Base-by-base conservation (phyloP, 805 yeast species). In the Komagataella populi region DNA sequence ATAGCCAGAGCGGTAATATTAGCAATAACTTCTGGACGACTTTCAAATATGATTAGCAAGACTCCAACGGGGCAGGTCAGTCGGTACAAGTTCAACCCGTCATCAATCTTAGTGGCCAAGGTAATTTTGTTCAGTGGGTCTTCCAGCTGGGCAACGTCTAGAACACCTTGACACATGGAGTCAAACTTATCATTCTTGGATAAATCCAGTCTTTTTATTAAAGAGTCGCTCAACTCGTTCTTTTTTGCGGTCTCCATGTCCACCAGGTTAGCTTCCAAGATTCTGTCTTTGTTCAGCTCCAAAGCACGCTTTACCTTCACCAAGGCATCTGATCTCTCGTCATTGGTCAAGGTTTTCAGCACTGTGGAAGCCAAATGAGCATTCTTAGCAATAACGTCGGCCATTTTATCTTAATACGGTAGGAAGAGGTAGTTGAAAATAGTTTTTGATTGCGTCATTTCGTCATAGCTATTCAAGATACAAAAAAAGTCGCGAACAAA, bases 1-100 rank as follows among this genome's bases (percentile, higher is more conserved):
- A 93, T 83, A 17, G 98, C 96, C 60, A 93, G 73, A 0, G 99
- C 93, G 12, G 96, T 84, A 61, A 93, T 93, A 64, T 93, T 95
- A 51, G 99, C 99, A 70, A 93, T 93, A 8, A 93, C 99, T 65
- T 93, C 99, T 44, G 99, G 99, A 61, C 99, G 78, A 30, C 96
- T 81, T 68, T 93, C 99, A 65, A 93, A 93, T 51, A 93, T 95
- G 48, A 93, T 89, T 55, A 93, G 72, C 47, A 93, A 67, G 0
- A 88, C 97, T 17, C 99, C 99, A 4, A 93, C 89, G 12, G 99
- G 99, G 23, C 96, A 86, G 4, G 96, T 84, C 10, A 91, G 75
- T 62, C 96, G 73, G 66, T 81, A 84, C 54, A 93, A 70, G 49
- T 81, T 84, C 56, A 93, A 76, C n/a, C 87, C 95, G 51, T 88